Base-by-base conservation (phyloP, 768 basidiomycete genomes). In the Multifurca ochricompacta region DNA sequence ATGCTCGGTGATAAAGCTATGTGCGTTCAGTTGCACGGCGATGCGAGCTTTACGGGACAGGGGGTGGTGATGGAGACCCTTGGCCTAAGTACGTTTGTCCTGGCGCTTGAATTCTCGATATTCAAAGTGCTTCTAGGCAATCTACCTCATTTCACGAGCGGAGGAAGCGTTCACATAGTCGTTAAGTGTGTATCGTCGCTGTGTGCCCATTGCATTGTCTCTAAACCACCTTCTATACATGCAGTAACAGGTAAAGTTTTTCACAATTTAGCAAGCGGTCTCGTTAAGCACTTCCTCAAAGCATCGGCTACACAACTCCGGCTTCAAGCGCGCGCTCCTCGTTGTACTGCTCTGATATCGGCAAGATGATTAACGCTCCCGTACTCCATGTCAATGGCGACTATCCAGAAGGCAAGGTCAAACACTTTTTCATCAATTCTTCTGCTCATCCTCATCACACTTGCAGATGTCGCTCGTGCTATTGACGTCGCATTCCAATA, bases 311-410 rank as follows among this genome's bases (percentile, higher is more conserved):
- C 62, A 94, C 92, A 0, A 94, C 92, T 0, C 91, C 91, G 0
- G 87, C 90, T 0, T 82, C 87, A 0, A 79, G 77, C 46, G 87
- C 89, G 13, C 80, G 92, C 6, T 93, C 91, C 1, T 91, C 87
- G 0, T 64, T 88, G 31, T 96, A 96, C 64, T 92, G 88, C 64
- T 89, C 89, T 0, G 90, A 91, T 65, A 72, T 89, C 34, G 89
- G 85, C 5, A 94, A 94, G 70, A 90, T 89, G 85, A 84, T 93
- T 61, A 85, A 89, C 54, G 83, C 88, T 0, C 93, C 92, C 1
- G 80, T 94, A 4, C 66, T 95, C 18, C 93, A 95, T 58, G 90
- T 93, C 55, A 96, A 94, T 59, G 92, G 92, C 5, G 93, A 96
- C 66, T 73, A 85, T 66, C 90, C 91, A 0, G 91, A 95, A 77